Conservation (phyloP, 768 basidiomycete genomes). For the Mycena metata region DNA sequence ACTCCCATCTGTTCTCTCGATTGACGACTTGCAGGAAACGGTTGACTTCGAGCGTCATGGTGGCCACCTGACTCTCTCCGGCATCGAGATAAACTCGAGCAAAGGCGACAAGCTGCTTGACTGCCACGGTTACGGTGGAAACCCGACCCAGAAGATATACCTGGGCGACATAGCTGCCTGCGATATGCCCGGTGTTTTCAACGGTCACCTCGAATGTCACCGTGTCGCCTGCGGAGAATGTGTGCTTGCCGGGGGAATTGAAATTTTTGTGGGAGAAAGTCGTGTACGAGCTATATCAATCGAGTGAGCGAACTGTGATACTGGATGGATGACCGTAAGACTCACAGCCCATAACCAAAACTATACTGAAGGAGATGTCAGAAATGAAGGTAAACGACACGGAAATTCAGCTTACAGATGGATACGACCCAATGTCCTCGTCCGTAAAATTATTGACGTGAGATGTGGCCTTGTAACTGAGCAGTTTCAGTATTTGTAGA, state of each 20-base stretch:
- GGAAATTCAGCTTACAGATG: constrained; percentile 30
- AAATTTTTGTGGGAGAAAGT: constrained; percentile 37
- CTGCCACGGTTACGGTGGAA: constrained; percentile 37
- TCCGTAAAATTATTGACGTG: constrained; percentile 42
- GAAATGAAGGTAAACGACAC: not conserved
- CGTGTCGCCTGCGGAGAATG: constrained; percentile 39
- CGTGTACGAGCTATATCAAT: constrained; percentile 37
- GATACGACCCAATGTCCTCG: constrained; percentile 39
- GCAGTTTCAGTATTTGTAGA: not conserved
- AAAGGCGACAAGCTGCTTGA: constrained; percentile 43
- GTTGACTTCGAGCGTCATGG: constrained; percentile 43
- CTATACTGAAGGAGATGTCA: constrained; percentile 34
- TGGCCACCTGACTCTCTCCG: constrained; percentile 31
- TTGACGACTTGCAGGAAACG: constrained; percentile 42
- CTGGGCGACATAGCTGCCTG: constrained; percentile 43
- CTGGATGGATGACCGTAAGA: not conserved
- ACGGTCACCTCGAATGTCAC: constrained; percentile 41
- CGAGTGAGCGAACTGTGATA: not conserved
- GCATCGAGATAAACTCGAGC: constrained; percentile 38
- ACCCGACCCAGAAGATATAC: constrained; percentile 42
- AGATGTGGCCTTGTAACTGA: constrained; percentile 40
- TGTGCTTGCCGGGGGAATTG: constrained; percentile 35
- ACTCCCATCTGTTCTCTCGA: constrained; percentile 41
- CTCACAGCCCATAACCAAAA: constrained; percentile 44
- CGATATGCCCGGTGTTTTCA: constrained; percentile 39